Conservation (phyloP, 192 early-diverging fungal species). For the Coemansia sp. region DNA sequence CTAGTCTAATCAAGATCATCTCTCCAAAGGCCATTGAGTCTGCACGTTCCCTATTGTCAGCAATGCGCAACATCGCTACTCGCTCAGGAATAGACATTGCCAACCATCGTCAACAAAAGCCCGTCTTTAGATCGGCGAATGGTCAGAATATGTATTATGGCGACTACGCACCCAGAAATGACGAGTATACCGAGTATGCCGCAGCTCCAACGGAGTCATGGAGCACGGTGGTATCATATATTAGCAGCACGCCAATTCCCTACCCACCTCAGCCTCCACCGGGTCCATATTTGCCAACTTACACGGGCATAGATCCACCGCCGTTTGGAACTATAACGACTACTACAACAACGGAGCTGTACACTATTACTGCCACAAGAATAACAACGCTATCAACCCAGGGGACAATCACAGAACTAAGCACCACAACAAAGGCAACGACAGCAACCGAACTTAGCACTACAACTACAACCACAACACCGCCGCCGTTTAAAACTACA, state of each 20-base stretch:
- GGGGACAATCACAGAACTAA: background rate
- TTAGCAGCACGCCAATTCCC: background rate
- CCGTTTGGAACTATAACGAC: background rate
- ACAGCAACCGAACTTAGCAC: background rate
- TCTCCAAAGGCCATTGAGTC: conserved; percentile 15
- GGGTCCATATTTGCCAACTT: background rate
- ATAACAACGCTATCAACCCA: background rate
- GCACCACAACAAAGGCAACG: too few species aligned
- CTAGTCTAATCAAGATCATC: background rate
- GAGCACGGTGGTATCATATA: background rate
- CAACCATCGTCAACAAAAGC: conserved; percentile 4
- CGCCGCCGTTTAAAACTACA: too few species aligned
- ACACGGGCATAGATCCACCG: background rate
- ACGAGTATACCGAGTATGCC: background rate
- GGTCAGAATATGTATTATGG: conserved; percentile 20
- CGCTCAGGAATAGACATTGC: conserved; percentile 17
- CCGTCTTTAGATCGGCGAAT: conserved; percentile 7
- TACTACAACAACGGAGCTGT: conserved; percentile 1
- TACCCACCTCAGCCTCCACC: background rate
- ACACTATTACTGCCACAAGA: conserved; percentile 10
- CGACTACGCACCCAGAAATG: background rate
- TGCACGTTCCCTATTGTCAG: conserved; percentile 26
- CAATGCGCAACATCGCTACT: conserved; percentile 30
- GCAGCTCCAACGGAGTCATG: background rate
- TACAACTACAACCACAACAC: background rate